Percentiles rank a stretch among this genome's conserved stretches.
Evolutionary conservation across 2,329 filamentous ascomycete species (phyloP).

Genomic region (Ophiostoma sp.): DNA sequence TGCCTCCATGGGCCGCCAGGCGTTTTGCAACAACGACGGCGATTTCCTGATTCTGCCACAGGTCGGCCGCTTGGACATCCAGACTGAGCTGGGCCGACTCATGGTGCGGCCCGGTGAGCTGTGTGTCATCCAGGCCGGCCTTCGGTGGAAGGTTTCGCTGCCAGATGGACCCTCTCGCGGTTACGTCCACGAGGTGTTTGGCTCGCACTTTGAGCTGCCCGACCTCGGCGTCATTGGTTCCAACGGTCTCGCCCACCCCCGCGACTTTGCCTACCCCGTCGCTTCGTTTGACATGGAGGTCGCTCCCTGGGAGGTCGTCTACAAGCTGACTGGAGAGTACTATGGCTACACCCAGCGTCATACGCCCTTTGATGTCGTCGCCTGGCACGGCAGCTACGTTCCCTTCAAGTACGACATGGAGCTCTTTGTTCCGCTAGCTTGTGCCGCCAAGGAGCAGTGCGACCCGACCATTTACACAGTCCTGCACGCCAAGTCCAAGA

Average conservation of each 20-base stretch:
- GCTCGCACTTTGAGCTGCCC: conserved; percentile 63
- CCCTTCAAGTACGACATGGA: conserved; percentile 59
- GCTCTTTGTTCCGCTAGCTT: conserved; percentile 54
- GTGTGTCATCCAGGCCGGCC: conserved; percentile 64
- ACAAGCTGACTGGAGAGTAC: conserved; percentile 62
- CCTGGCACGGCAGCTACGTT: conserved; percentile 55
- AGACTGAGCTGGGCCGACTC: conserved; percentile 63
- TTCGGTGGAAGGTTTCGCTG: conserved; percentile 63
- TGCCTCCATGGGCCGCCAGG: conserved; percentile 47
- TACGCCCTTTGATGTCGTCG: conserved; percentile 61
- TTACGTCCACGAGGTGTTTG: conserved; percentile 68
- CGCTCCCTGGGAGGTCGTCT: conserved; percentile 48
- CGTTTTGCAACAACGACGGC: conserved; percentile 61
- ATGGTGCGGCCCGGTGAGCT: conserved; percentile 66
- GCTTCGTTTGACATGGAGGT: conserved; percentile 58
- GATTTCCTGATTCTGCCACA: conserved; percentile 68
- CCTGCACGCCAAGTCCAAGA: conserved; percentile 54
- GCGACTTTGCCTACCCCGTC: conserved; percentile 65
- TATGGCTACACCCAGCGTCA: conserved; percentile 63
- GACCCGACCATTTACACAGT: conserved; percentile 68
- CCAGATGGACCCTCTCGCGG: conserved; percentile 40
- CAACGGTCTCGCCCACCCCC: conserved; percentile 63
- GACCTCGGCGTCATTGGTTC: conserved; percentile 67
- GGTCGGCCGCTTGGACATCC: conserved; percentile 64
- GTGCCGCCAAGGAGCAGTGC: conserved; percentile 55